Evolutionary conservation across 1,139 yeast species (phyloP).

Genomic region (Saccharomyces hybrid): DNA sequence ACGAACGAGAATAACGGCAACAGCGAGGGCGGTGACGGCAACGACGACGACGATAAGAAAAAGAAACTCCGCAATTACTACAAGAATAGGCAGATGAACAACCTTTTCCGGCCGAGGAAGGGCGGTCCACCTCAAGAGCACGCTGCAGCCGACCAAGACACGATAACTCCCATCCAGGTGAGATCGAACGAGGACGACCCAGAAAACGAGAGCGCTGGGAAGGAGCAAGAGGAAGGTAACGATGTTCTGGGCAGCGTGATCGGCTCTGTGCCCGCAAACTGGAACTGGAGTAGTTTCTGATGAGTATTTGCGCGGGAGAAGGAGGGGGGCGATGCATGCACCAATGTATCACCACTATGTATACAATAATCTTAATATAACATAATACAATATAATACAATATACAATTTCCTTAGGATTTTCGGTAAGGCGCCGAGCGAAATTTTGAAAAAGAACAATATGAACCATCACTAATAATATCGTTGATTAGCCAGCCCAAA

Average conservation of each 20-base stretch:
- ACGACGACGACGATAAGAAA: background rate
- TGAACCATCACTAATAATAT: too few species aligned
- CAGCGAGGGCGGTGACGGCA: background rate
- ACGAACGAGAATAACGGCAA: too few species aligned
- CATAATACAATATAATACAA: background rate
- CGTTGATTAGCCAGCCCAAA: background rate
- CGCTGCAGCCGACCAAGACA: background rate
- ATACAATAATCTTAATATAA: background rate
- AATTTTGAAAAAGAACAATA: background rate
- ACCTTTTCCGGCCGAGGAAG: too few species aligned
- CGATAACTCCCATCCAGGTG: background rate
- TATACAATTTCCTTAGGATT: background rate
- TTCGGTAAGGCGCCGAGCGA: background rate
- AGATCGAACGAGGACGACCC: conserved; percentile 1
- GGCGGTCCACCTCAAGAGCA: too few species aligned
- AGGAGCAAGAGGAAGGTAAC: conserved; percentile 14
- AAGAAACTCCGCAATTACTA: too few species aligned
- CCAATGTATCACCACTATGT: too few species aligned
- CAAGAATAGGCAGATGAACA: too few species aligned
- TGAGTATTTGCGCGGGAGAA: too few species aligned
- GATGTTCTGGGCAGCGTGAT: conserved; percentile 31
- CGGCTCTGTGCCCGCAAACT: conserved; percentile 64
- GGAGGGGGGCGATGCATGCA: too few species aligned
- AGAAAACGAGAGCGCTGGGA: conserved; percentile 6
- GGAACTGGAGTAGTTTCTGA: conserved; percentile 76